These are phyloP conservation scores for Dactylellina parvicollis DNA, from an alignment of 2,329 filamentous ascomycete species.

Conservation along the genomic window DNA sequence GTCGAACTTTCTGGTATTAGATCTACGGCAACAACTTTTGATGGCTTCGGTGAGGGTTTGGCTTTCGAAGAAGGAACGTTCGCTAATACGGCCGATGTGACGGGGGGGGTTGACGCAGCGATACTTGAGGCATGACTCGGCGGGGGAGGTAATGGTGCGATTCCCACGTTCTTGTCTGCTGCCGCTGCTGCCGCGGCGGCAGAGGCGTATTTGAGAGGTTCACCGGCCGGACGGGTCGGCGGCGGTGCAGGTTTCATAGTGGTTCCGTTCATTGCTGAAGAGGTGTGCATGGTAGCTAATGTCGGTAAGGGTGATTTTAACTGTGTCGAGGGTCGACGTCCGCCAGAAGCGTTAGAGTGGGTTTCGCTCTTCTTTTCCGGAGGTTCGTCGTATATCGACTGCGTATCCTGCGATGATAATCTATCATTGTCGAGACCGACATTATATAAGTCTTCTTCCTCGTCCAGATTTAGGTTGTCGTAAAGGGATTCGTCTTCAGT, in stretches of 20 bases:
- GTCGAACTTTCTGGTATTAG: constrained; percentile 50
- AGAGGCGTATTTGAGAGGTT: constrained; percentile 95
- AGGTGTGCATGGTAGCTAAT: constrained; percentile 84
- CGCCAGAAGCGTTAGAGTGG: constrained; percentile 62
- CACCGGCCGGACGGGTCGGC: constrained; percentile 83
- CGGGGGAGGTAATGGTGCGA: constrained; percentile 90
- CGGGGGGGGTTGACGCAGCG: constrained; percentile 39
- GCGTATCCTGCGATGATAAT: constrained; percentile 92
- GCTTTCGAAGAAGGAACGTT: constrained; percentile 49
- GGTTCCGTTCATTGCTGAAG: constrained; percentile 69
- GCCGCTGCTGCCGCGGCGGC: constrained; percentile 93
- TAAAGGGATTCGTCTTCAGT: constrained; percentile 95
- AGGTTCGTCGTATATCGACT: constrained; percentile 87
- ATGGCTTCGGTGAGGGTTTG: constrained; percentile 65
- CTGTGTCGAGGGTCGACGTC: constrained; percentile 83
- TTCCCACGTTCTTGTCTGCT: constrained; percentile 89
- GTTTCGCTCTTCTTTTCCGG: constrained; percentile 66
- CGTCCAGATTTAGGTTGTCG: constrained; percentile 89
- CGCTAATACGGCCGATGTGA: constrained; percentile 28
- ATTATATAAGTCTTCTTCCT: constrained; percentile 89
- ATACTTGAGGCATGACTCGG: constrained; percentile 67
- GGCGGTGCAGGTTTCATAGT: constrained; percentile 92
- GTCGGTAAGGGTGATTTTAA: constrained; percentile 94
- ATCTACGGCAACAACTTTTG: constrained; percentile 65
- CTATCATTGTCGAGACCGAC: constrained; percentile 82